Conservation (phyloP, 495 filamentous ascomycete species). For the Penicillium manginii region DNA sequence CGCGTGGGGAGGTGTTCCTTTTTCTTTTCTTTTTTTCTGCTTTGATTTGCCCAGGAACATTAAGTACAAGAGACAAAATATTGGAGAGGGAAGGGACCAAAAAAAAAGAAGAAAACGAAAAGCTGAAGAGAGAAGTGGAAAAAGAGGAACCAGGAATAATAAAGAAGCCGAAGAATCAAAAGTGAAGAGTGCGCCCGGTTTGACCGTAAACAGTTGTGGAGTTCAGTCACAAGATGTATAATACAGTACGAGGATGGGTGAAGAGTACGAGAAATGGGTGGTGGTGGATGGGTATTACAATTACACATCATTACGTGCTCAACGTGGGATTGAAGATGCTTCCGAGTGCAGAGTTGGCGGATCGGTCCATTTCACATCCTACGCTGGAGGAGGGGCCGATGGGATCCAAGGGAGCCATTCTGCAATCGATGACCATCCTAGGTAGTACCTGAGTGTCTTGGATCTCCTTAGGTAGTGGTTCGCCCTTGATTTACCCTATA, state of each 20-base stretch:
- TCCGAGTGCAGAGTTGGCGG: constrained; percentile 29
- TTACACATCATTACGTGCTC: constrained; percentile 23
- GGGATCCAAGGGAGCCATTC: not conserved
- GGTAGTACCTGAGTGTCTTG: no score
- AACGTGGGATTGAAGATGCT: constrained; percentile 34
- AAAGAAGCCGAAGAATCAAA: constrained; percentile 12
- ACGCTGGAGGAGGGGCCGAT: constrained; percentile 10
- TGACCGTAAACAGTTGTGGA: constrained; percentile 36
- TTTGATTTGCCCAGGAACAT: not conserved
- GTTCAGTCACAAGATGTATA: constrained; percentile 23
- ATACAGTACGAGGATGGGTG: constrained; percentile 8
- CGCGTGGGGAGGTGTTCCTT: constrained; percentile 32
- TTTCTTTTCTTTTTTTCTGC: not conserved
- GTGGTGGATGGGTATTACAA: constrained; percentile 25
- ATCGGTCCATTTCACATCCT: constrained; percentile 11
- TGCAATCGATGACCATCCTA: no score
- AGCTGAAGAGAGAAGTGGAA: constrained; percentile 2
- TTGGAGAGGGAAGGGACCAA: not conserved
- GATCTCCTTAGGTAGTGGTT: no score
- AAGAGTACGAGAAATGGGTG: not conserved
- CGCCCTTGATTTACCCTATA: no score
- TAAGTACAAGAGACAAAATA: not conserved
- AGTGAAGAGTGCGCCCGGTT: constrained; percentile 17
- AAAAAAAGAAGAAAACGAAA: constrained; percentile 6
- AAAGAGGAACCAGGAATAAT: constrained; percentile 1